phyloP scores from a whole-genome alignment of 208 protist genomes.

The Trypanosomatidae sp. region DNA sequence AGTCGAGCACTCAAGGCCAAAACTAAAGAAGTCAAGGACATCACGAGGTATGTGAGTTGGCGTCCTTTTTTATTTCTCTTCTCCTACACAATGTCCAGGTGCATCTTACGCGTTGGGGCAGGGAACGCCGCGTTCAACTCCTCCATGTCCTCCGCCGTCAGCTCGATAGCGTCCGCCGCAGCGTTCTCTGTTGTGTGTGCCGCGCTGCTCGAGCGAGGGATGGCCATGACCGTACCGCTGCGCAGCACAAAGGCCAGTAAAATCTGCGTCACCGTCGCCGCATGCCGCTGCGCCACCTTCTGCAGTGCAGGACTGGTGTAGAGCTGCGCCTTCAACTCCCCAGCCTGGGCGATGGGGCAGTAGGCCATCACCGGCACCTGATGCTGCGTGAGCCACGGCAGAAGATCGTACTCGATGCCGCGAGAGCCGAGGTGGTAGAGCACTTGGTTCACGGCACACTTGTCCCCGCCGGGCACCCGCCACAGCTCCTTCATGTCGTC shows the following conservation, averaged over 20 bases:
- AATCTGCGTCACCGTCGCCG: conserved; percentile 36
- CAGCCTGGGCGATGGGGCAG: conserved; percentile 64
- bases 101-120: conserved; percentile 27
- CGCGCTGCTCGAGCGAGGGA: conserved; percentile 56
- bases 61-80: no score
- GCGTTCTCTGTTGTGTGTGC: conserved; percentile 71
- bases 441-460: conserved; percentile 81
- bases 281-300: conserved; percentile 30
- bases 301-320: conserved; percentile 42
- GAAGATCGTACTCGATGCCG: conserved; percentile 61
- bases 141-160: conserved; percentile 35
- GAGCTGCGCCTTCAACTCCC: conserved; percentile 49
- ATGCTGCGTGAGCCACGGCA: conserved; percentile 50
- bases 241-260: conserved; percentile 37
- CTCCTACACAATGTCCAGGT: conserved; percentile 40
- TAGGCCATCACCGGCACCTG: conserved; percentile 81
- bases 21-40: no score
- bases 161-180: conserved; percentile 38
- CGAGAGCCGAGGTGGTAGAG: conserved; percentile 82
- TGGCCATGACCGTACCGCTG: conserved; percentile 37
- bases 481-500: conserved; percentile 72
- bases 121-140: conserved; percentile 35
- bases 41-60: no score
- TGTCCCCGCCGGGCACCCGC: conserved; percentile 37
- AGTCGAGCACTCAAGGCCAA: neutral